A percentile compares a stretch with the other conserved stretches of the same genome.
Conservation (phyloP, 345 rosid species). For the Sisymbrium altissimum region DNA sequence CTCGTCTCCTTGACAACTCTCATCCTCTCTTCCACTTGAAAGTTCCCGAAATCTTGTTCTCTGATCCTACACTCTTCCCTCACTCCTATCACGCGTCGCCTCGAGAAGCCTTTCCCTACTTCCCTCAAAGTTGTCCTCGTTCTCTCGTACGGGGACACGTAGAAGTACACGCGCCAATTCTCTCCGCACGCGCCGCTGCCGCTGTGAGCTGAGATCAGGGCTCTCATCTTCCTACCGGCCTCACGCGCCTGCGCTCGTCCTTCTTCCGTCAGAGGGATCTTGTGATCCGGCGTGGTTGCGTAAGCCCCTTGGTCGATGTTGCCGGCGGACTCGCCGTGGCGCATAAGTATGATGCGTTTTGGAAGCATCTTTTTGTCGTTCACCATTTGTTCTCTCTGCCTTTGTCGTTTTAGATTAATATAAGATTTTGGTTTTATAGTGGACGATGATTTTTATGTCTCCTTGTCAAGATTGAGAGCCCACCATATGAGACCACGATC, state of each 20-base stretch:
- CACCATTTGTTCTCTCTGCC: neutral
- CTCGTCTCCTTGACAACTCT: slow-evolving; percentile 61
- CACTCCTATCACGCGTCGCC: slow-evolving; percentile 66
- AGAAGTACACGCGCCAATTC: slow-evolving; percentile 78
- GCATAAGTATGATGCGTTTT: slow-evolving; percentile 81
- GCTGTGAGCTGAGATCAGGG: slow-evolving; percentile 33
- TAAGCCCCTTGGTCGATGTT: slow-evolving; percentile 79
- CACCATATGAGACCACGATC: slow-evolving; percentile 28
- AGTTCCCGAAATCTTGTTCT: slow-evolving; percentile 96
- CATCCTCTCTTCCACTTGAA: slow-evolving; percentile 83
- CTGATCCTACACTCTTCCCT: slow-evolving; percentile 86
- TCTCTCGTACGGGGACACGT: slow-evolving; percentile 88
- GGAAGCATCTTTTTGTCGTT: slow-evolving; percentile 43
- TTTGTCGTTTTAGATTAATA: neutral
- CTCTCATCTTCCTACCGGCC: slow-evolving; percentile 50
- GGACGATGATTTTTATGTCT: neutral
- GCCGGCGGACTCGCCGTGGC: slow-evolving; percentile 92
- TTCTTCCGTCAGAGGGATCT: slow-evolving; percentile 59
- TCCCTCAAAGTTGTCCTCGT: slow-evolving; percentile 81
- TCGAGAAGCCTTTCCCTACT: slow-evolving; percentile 69
- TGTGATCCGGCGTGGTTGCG: slow-evolving; percentile 83
- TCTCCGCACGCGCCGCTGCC: neutral
- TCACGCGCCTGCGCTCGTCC: slow-evolving; percentile 60
- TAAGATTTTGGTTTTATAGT: neutral
- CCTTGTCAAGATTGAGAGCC: slow-evolving; percentile 21